Evolutionary conservation across 1,284 basidiomycete species (phyloP).

Genomic region (Xanthoconium separans): DNA sequence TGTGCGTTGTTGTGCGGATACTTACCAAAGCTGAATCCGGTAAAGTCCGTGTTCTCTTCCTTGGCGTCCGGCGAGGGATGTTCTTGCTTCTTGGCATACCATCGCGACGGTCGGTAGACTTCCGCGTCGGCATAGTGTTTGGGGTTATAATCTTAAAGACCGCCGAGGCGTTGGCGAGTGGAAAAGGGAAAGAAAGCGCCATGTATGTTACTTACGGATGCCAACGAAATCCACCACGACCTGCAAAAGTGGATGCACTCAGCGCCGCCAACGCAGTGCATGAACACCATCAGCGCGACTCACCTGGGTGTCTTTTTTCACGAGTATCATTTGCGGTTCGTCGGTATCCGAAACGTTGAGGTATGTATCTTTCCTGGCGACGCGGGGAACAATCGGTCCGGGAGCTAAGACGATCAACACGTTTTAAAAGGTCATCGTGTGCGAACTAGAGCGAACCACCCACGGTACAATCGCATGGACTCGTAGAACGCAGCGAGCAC

Average conservation of each 20-base stretch:
- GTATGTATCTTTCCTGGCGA: too few species aligned
- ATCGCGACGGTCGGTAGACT: not conserved
- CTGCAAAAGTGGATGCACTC: not conserved
- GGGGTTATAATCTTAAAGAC: not conserved
- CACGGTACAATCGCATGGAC: constrained; percentile 7
- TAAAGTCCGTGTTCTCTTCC: not conserved
- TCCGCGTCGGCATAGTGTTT: not conserved
- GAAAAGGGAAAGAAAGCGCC: not conserved
- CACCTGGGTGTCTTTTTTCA: not conserved
- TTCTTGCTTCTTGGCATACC: not conserved
- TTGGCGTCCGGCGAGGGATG: not conserved
- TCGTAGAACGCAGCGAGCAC: constrained; percentile 45
- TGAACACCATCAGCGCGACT: not conserved
- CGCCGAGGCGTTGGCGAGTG: not conserved
- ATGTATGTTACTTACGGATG: not conserved
- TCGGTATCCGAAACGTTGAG: too few species aligned
- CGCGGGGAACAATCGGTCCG: not conserved
- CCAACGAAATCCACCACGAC: not conserved
- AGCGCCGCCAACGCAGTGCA: not conserved
- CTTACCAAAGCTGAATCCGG: not conserved
- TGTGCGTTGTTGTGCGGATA: too few species aligned
- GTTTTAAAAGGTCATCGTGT: not conserved
- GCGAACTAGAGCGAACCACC: not conserved
- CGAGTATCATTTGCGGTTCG: not conserved
- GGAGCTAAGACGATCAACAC: not conserved